phyloP scores from a whole-genome alignment of 805 yeast species.

The Lachancea quebecensis region DNA sequence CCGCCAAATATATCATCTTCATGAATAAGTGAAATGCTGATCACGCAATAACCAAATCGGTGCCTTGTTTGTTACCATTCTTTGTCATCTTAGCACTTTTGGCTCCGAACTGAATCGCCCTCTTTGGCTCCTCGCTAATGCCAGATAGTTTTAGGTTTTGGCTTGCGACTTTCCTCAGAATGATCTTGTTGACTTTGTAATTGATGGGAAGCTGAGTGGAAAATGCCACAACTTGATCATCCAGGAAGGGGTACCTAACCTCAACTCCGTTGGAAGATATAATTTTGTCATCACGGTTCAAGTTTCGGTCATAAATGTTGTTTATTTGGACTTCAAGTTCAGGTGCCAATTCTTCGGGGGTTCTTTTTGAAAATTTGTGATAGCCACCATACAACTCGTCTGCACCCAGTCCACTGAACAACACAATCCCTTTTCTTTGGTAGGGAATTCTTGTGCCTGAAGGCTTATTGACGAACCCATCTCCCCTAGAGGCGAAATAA shows the following conservation, averaged over 20 bases:
- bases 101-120: constrained; percentile 97
- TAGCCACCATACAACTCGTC: constrained; percentile 97
- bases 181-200: constrained; percentile 43
- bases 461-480: constrained; percentile 29
- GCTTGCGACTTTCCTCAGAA: constrained; percentile 57
- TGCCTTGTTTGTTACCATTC: constrained; percentile 69
- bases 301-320: constrained; percentile 68
- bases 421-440: constrained; percentile 53
- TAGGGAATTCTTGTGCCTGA: constrained; percentile 30
- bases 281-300: constrained; percentile 90
- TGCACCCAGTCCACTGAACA: constrained; percentile 92
- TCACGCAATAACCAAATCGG: constrained; percentile 39
- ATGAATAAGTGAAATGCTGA: constrained; percentile 18
- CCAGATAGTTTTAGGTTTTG: constrained; percentile 38
- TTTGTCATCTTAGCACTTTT: constrained; percentile 89
- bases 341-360: constrained; percentile 39
- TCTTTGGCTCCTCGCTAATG: constrained; percentile 69
- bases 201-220: constrained; percentile 47
- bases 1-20: constrained; percentile 39
- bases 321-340: constrained; percentile 68
- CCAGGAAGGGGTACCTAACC: constrained; percentile 79
- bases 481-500: constrained; percentile 74
- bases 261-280: constrained; percentile 85
- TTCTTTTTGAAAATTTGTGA: constrained; percentile 59
- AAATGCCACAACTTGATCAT: constrained; percentile 48